Percentiles rank a stretch among this genome's conserved stretches.
phyloP scores from a whole-genome alignment of 352 stramenopile species.

The Pythium sukuiense region DNA sequence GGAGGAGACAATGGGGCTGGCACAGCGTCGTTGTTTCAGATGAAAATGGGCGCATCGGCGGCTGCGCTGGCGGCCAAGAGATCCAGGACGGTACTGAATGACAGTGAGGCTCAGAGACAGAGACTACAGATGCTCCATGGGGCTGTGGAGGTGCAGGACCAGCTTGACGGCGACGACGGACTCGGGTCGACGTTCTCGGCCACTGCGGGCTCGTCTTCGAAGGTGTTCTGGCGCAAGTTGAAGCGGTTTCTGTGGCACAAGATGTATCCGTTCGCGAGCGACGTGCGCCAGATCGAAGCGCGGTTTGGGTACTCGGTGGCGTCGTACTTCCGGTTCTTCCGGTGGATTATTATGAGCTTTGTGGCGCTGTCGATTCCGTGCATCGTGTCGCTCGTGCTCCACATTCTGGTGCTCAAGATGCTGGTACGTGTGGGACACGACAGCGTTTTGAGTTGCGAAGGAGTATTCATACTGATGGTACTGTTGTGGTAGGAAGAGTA shows the following conservation, averaged over 20 bases:
- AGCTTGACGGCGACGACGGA: slow-evolving; percentile 36
- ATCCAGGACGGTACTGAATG: slow-evolving; percentile 21
- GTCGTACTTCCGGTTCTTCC: slow-evolving; percentile 80
- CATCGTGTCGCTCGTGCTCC: slow-evolving; percentile 51
- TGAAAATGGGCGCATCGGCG: slow-evolving; percentile 23
- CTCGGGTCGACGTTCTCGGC: neutral
- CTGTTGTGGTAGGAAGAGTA: slow-evolving; percentile 1
- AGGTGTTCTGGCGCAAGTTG: slow-evolving; percentile 37
- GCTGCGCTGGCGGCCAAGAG: slow-evolving; percentile 22
- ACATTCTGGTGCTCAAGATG: slow-evolving; percentile 38
- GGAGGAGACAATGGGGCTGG: neutral
- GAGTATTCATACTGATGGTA: neutral
- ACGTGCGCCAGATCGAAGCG: slow-evolving; percentile 78
- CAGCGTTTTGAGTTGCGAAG: neutral
- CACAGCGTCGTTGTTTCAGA: slow-evolving; percentile 29
- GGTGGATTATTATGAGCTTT: slow-evolving; percentile 80
- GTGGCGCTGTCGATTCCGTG: slow-evolving; percentile 51
- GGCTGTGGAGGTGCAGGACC: slow-evolving; percentile 57
- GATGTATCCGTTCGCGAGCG: slow-evolving; percentile 55
- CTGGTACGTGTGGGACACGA: slow-evolving; percentile 23
- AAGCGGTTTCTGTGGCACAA: slow-evolving; percentile 29
- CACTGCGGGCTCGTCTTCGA: neutral
- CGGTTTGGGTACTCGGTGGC: slow-evolving; percentile 77
- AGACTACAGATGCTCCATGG: slow-evolving; percentile 56
- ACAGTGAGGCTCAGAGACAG: slow-evolving; percentile 42